phyloP scores from a whole-genome alignment of 1,284 basidiomycete species.

The Schizophyllum commune region DNA sequence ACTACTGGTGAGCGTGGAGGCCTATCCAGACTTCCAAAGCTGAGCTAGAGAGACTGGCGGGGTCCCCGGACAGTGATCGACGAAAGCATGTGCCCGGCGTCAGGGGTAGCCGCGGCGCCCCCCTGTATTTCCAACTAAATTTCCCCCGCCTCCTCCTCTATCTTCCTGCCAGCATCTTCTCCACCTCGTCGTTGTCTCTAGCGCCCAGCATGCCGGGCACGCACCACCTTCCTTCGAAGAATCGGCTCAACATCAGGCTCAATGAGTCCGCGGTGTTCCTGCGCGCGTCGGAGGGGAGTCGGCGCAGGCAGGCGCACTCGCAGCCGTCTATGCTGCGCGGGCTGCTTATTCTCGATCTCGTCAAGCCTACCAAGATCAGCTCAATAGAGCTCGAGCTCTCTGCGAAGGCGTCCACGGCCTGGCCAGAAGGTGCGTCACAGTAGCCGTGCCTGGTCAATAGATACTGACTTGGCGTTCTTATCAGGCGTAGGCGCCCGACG shows the following conservation, averaged over 20 bases:
- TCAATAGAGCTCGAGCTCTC: conserved; percentile 78
- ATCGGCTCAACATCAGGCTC: conserved; percentile 45
- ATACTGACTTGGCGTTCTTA: conserved; percentile 5
- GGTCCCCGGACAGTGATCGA: background rate
- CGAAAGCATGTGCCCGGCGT: background rate
- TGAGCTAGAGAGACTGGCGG: too few species aligned
- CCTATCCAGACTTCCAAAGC: too few species aligned
- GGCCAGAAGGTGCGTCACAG: conserved; percentile 74
- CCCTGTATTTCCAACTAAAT: background rate
- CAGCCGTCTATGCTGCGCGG: conserved; percentile 82
- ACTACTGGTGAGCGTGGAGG: too few species aligned
- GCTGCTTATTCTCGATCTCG: conserved; percentile 74
- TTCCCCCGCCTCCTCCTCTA: background rate
- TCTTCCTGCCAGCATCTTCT: background rate
- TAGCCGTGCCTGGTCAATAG: background rate
- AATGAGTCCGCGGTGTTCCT: conserved; percentile 83
- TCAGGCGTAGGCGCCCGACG: conserved; percentile 74
- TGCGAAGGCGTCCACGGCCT: conserved; percentile 58
- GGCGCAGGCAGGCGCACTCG: conserved; percentile 41
- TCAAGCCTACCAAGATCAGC: conserved; percentile 81
- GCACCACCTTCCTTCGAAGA: background rate
- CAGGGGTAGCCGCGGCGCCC: background rate
- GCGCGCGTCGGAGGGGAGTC: conserved; percentile 39
- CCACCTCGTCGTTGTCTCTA: background rate
- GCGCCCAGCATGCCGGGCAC: background rate